Evolutionary conservation across 2,329 filamentous ascomycete species (phyloP).

Genomic region (Sarocladium brachiariae): DNA sequence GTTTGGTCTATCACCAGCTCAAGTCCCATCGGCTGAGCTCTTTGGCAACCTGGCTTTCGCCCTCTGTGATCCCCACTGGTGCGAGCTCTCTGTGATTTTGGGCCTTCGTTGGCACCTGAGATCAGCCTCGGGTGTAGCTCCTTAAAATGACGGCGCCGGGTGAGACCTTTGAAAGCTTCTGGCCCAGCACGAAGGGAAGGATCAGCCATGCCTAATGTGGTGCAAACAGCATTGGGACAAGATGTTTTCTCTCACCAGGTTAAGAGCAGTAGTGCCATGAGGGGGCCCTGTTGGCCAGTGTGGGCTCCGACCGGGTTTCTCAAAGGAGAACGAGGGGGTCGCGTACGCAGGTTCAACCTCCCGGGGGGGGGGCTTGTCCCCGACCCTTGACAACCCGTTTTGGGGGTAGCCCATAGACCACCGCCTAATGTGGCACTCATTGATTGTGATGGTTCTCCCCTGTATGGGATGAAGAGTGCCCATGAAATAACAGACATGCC

Average conservation of each 20-base stretch:
- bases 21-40: neutral
- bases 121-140: neutral
- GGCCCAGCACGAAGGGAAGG: neutral
- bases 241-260: too few relatives aligned
- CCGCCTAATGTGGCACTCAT: too few relatives aligned
- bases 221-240: neutral
- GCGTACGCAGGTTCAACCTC: neutral
- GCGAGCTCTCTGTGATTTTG: neutral
- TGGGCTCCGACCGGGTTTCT: neutral
- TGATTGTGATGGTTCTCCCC: neutral
- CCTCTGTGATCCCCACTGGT: neutral
- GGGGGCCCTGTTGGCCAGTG: neutral
- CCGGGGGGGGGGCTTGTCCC: neutral
- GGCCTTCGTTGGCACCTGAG: neutral
- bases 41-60: neutral
- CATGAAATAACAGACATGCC: too few relatives aligned
- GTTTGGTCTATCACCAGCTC: neutral
- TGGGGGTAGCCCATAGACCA: neutral
- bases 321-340: neutral
- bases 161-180: neutral
- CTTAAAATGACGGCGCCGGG: constrained; percentile 1
- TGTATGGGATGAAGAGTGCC: neutral
- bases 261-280: too few relatives aligned
- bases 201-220: neutral
- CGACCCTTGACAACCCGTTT: constrained; percentile 3